phyloP scores from a whole-genome alignment of 495 filamentous ascomycete genomes.

The Penicillium psychrofluorescens region DNA sequence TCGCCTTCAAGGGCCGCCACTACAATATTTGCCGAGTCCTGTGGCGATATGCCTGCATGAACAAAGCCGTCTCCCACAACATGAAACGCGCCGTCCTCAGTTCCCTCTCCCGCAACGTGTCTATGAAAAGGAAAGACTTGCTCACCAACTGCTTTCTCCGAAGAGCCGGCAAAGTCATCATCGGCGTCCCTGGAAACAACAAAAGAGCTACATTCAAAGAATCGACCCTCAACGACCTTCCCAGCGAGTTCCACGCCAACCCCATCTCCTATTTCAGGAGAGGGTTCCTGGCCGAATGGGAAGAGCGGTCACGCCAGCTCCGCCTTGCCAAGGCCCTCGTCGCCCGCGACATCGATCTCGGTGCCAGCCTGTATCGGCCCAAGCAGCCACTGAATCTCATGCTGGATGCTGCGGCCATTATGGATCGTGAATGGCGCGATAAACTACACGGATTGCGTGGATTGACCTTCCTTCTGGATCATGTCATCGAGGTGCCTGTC shows the following conservation, averaged over 20 bases:
- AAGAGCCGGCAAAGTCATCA: constrained; percentile 32
- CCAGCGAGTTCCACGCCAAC: constrained; percentile 22
- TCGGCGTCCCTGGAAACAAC: constrained; percentile 18
- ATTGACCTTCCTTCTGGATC: too few species aligned
- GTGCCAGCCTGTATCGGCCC: constrained; percentile 10
- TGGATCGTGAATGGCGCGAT: constrained; percentile 26
- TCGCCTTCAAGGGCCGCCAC: constrained; percentile 26
- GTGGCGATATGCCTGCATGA: constrained; percentile 43
- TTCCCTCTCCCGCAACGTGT: constrained; percentile 19
- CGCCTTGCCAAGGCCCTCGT: constrained; percentile 18
- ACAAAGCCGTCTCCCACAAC: constrained; percentile 18
- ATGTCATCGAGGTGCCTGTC: too few species aligned
- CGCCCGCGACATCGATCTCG: constrained; percentile 20
- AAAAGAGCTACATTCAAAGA: constrained; percentile 4
- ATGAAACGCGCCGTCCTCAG: constrained; percentile 26
- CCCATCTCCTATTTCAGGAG: constrained; percentile 20
- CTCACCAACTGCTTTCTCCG: constrained; percentile 13
- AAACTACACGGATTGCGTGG: constrained; percentile 1
- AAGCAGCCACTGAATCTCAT: constrained; percentile 17
- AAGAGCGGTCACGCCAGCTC: constrained; percentile 16
- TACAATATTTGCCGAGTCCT: constrained; percentile 41
- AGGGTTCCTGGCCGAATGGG: constrained; percentile 9
- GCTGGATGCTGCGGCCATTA: constrained; percentile 20
- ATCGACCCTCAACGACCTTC: constrained; percentile 11
- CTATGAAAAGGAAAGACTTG: constrained; percentile 3